phyloP scores from a whole-genome alignment of 441 rosid genomes.

The Jatropha podagrica region DNA sequence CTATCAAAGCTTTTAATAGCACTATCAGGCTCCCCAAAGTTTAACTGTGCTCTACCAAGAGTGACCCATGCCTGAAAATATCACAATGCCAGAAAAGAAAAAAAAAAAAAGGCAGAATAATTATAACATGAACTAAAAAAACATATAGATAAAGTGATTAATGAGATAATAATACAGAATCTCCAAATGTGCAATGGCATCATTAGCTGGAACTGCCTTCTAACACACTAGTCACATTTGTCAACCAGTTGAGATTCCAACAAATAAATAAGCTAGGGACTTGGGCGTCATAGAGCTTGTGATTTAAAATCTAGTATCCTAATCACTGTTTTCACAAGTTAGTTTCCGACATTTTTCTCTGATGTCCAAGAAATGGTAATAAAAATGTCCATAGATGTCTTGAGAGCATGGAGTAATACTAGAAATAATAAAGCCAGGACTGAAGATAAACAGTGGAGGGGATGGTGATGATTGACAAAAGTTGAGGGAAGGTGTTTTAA shows the following conservation, averaged over 20 bases:
- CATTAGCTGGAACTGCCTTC: neutral
- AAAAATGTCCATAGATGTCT: neutral
- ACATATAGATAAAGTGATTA: neutral
- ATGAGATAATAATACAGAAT: neutral
- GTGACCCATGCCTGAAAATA: slow-evolving; percentile 75
- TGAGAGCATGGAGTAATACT: neutral
- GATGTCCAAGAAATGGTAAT: neutral
- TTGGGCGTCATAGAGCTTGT: neutral
- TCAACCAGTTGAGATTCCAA: neutral
- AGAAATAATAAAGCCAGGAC: neutral
- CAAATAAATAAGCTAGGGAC: neutral
- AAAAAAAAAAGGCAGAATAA: neutral
- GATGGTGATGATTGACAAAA: neutral
- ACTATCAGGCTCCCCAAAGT: slow-evolving; percentile 85
- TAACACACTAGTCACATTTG: neutral
- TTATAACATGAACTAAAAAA: neutral
- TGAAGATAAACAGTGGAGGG: neutral
- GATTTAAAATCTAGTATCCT: neutral
- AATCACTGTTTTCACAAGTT: neutral
- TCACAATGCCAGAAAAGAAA: neutral
- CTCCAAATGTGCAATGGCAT: too few relatives aligned
- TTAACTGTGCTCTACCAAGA: slow-evolving; percentile 88
- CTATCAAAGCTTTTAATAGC: slow-evolving; percentile 70
- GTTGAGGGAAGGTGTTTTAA: neutral
- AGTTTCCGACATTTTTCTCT: neutral